Percentiles rank a stretch among this genome's conserved stretches.
phyloP scores from a whole-genome alignment of 1,139 yeast species.

The Lodderomyces oxycetoniae region DNA sequence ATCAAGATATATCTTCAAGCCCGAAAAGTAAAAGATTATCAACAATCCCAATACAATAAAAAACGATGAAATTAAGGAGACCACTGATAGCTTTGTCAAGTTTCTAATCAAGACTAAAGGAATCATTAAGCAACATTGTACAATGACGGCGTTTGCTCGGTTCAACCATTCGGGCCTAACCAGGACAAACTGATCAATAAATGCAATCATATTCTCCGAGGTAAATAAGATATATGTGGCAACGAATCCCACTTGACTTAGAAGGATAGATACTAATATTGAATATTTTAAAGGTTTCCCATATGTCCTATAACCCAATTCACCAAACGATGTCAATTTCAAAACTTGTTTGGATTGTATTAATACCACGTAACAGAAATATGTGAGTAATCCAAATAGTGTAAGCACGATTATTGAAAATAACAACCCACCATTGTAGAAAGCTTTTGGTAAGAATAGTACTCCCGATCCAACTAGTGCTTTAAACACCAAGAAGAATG shows the following conservation, averaged over 20 bases:
- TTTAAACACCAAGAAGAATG: conserved; percentile 64
- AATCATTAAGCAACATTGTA: conserved; percentile 55
- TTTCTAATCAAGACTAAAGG: conserved; percentile 71
- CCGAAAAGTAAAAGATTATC: conserved; percentile 57
- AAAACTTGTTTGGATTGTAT: conserved; percentile 54
- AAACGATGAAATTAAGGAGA: conserved; percentile 62
- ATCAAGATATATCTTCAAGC: conserved; percentile 37
- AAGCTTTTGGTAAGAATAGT: conserved; percentile 67
- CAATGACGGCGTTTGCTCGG: conserved; percentile 38
- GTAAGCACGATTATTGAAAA: conserved; percentile 52
- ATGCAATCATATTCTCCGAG: conserved; percentile 60
- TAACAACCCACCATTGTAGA: conserved; percentile 64
- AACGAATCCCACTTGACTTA: conserved; percentile 74
- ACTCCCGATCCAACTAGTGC: conserved; percentile 81
- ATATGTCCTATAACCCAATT: conserved; percentile 59
- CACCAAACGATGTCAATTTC: conserved; percentile 68
- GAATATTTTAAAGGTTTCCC: conserved; percentile 57
- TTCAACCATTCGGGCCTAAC: conserved; percentile 15
- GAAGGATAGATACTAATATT: conserved; percentile 57
- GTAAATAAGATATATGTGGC: conserved; percentile 74
- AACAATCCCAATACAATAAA: conserved; percentile 61
- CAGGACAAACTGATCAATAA: conserved; percentile 20
- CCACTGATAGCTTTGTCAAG: conserved; percentile 63
- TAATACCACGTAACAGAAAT: conserved; percentile 63
- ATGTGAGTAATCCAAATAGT: conserved; percentile 62